Base-by-base conservation (phyloP, 192 early-diverging fungal species). In the Podila verticillata region DNA sequence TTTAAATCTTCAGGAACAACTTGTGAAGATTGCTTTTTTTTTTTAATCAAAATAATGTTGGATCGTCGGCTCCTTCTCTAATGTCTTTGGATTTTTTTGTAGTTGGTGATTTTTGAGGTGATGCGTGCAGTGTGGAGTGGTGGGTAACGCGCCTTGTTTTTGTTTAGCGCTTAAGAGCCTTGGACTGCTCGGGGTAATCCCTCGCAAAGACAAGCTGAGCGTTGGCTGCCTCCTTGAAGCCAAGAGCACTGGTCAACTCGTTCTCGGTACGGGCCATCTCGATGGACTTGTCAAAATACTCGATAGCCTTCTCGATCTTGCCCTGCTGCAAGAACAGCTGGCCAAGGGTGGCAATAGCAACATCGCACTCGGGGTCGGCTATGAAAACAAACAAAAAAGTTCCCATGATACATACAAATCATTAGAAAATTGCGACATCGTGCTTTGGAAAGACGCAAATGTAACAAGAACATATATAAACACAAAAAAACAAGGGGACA, bases 281-380 rank as follows among this genome's bases (percentile, higher is more conserved):
- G 56, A 94, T 89, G 2, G 95, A 94, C 59, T 91, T 89, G 68
- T 96, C 91, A 60, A 95, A 96, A 62, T 91, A 93, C 56, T 83
- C 81, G 34, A 98, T 77, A n/a, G 96, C 95, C 72, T 93, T 92
- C 61, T 92, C 91, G 57, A 96, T 87, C 79, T 92, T 91, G 81
- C 94, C 95, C 65, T 95, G 88, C 72, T 97, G 94, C 62, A 95
- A 82, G 78, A 95, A 93, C 61, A 95, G 87, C 74, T 95, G 92
- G 68, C 89, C 90, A 47, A 93, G 84, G 30, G 92, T 89, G 20
- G 92, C 92, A 59, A 93, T 89, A 15, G 98, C 97, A 78, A 97
- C 93, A 83, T 99, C 98, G 82, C 98, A 98, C 62, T 93, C 88
- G n/a, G 96, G 92, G 73, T 99, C 98, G 39, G 94, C 94, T 88